Evolutionary conservation across 2,329 filamentous ascomycete genomes (phyloP).

Genomic region (Colletotrichum tofieldiae): DNA sequence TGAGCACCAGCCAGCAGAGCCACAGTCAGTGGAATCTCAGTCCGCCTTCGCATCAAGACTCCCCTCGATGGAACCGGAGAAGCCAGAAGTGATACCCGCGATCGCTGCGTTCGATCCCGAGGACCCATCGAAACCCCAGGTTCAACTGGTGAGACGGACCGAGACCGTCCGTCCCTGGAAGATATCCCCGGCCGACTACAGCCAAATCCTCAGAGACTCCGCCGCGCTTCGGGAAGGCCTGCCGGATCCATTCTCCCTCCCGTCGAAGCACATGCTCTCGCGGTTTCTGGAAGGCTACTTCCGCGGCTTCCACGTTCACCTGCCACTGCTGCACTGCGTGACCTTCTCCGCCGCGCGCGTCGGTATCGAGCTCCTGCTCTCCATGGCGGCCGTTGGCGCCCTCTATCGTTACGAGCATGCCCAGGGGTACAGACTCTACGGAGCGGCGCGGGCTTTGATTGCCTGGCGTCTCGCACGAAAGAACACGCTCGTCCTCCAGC

Average conservation of each 20-base stretch:
- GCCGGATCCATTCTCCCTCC: conserved; percentile 62
- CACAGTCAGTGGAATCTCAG: background rate
- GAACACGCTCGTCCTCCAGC: conserved; percentile 56
- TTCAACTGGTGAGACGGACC: background rate
- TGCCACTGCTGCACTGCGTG: conserved; percentile 66
- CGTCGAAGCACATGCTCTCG: conserved; percentile 63
- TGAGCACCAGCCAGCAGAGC: background rate
- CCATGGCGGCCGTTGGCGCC: conserved; percentile 65
- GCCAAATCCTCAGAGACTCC: conserved; percentile 39
- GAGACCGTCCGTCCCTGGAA: conserved; percentile 39
- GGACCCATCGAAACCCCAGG: background rate
- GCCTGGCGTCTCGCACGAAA: conserved; percentile 65
- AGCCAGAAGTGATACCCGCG: background rate
- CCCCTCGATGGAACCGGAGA: conserved; percentile 13
- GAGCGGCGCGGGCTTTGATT: conserved; percentile 69
- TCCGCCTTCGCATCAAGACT: background rate
- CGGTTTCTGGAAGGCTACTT: conserved; percentile 67
- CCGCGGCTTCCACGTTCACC: conserved; percentile 65
- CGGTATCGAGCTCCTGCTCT: conserved; percentile 64
- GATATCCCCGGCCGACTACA: conserved; percentile 23
- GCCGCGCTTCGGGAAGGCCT: conserved; percentile 52
- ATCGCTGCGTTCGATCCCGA: background rate
- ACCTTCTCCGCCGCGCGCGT: conserved; percentile 61
- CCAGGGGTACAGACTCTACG: conserved; percentile 70
- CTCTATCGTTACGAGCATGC: conserved; percentile 65